Percentiles rank a stretch among this genome's conserved stretches.
These are phyloP conservation scores for Eucalyptus shirleyi DNA, from an alignment of 345 rosid species.

Conservation along the genomic window DNA sequence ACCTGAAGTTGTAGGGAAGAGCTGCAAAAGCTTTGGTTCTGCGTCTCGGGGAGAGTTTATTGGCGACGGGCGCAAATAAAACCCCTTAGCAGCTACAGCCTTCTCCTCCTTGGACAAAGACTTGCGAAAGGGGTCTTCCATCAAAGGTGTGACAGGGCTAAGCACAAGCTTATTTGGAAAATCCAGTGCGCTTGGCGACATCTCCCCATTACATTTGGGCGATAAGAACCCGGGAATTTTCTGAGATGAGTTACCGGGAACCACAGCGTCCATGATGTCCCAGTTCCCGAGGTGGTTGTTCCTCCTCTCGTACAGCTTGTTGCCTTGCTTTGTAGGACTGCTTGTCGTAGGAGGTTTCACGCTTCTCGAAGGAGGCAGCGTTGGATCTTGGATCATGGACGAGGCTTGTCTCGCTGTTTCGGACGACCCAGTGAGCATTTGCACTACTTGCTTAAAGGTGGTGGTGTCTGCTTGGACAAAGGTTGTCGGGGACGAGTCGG, in stretches of 20 bases:
- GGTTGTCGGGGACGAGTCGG: constrained; percentile 30
- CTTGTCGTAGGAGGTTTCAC: background rate
- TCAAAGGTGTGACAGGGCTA: background rate
- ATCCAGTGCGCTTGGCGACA: background rate
- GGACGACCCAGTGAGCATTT: constrained; percentile 30
- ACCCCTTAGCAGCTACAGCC: constrained; percentile 19
- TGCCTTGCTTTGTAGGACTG: background rate
- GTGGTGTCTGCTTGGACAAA: constrained; percentile 27
- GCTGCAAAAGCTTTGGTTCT: constrained; percentile 18
- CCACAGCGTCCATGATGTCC: background rate
- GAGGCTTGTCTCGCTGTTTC: background rate
- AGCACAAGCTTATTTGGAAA: background rate
- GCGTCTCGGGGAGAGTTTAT: constrained; percentile 10
- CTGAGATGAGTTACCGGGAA: background rate
- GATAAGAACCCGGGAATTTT: background rate
- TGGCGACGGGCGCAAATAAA: constrained; percentile 31
- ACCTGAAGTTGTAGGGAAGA: constrained; percentile 23
- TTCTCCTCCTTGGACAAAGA: background rate
- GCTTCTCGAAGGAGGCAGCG: background rate
- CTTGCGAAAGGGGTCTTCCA: background rate
- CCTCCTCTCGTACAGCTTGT: background rate
- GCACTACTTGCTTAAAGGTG: constrained; percentile 34
- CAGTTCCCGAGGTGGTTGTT: background rate
- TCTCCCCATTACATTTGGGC: background rate
- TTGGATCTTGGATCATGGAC: background rate